phyloP scores from a whole-genome alignment of 2,329 filamentous ascomycete species.

The Verticillium nubilum region DNA sequence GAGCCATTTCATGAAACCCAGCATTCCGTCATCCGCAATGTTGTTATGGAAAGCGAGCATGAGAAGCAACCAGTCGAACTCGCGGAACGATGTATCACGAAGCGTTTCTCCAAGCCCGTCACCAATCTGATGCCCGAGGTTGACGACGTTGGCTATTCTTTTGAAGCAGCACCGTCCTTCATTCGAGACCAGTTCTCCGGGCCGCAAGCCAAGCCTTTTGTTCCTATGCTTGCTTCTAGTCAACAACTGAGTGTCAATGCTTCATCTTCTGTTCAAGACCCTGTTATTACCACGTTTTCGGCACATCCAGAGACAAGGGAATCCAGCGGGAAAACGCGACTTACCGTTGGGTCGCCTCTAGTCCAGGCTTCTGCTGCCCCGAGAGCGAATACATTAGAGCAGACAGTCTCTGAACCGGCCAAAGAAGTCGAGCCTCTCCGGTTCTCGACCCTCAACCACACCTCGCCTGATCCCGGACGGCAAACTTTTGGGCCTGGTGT shows the following conservation, averaged over 20 bases:
- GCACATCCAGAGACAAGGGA: background rate
- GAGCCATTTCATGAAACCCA: background rate
- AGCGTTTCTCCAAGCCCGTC: background rate
- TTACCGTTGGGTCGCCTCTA: background rate
- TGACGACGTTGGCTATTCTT: background rate
- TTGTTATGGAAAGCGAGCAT: background rate
- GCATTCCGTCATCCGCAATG: background rate
- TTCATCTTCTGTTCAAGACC: background rate
- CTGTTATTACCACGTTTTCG: background rate
- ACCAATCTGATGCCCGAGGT: background rate
- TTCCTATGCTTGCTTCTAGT: too few relatives aligned
- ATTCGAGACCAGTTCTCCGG: conserved; percentile 7
- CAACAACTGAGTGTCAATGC: background rate
- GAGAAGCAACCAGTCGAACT: background rate
- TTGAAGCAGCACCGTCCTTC: conserved; percentile 1
- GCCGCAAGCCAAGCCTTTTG: background rate
- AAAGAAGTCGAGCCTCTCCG: too few relatives aligned
- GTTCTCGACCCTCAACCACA: background rate
- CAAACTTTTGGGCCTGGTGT: background rate
- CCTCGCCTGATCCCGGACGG: background rate
- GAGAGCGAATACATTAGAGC: background rate
- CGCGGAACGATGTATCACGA: background rate
- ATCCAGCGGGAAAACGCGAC: background rate
- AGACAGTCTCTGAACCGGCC: background rate
- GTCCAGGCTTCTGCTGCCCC: background rate